These are phyloP conservation scores for Artemisia argyi DNA, from an alignment of 129 eudicot species.

Conservation along the genomic window DNA sequence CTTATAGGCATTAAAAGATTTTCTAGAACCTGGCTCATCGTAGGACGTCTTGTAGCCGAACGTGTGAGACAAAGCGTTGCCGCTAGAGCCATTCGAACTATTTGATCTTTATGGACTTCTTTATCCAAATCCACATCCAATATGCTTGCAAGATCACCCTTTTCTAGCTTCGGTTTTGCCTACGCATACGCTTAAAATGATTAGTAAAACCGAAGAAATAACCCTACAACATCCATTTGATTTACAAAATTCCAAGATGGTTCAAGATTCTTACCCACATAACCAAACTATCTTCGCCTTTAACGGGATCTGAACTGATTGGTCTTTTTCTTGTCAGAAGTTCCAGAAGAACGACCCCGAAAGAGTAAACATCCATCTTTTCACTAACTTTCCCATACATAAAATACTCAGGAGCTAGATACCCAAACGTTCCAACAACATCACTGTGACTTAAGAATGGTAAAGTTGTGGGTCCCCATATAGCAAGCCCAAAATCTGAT, in stretches of 20 bases:
- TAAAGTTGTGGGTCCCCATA: conserved; percentile 77
- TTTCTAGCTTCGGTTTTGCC: conserved; percentile 87
- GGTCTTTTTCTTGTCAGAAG: conserved; percentile 77
- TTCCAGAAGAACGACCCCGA: conserved; percentile 92
- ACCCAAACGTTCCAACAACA: conserved; percentile 96
- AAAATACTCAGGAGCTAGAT: conserved; percentile 96
- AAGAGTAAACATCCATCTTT: conserved; percentile 90
- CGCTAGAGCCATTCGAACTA: conserved; percentile 77
- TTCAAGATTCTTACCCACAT: conserved; percentile 77
- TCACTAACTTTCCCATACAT: conserved; percentile 98
- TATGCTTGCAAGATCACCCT: conserved; percentile 64
- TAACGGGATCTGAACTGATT: conserved; percentile 59
- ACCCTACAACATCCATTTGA: neutral
- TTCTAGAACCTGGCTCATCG: conserved; percentile 65
- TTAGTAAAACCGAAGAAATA: conserved; percentile 6
- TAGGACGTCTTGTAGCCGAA: conserved; percentile 86
- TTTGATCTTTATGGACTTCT: conserved; percentile 50
- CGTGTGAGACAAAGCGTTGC: conserved; percentile 78
- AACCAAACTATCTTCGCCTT: conserved; percentile 90
- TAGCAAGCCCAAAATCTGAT: conserved; percentile 91
- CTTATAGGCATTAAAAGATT: neutral
- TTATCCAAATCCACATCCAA: conserved; percentile 64
- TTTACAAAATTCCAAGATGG: neutral
- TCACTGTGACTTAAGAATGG: conserved; percentile 63
- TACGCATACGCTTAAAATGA: conserved; percentile 22